phyloP scores from a whole-genome alignment of 1,139 yeast genomes.

The Candida sanyaensis region DNA sequence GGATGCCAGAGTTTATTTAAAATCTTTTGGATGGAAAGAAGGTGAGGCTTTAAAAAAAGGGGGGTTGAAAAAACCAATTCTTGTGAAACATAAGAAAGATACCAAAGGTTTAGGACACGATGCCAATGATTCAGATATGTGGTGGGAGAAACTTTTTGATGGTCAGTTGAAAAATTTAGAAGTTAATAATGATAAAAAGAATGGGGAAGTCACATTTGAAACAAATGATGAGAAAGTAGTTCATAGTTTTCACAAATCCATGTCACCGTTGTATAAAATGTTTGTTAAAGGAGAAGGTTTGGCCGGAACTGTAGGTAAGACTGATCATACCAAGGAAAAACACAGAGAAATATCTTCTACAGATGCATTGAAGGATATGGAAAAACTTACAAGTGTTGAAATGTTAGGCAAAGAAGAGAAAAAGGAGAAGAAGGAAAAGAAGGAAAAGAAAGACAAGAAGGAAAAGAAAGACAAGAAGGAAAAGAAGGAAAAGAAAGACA shows the following conservation, averaged over 20 bases:
- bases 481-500: slow-evolving; percentile 19
- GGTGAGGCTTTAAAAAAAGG: slow-evolving; percentile 84
- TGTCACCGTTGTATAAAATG: slow-evolving; percentile 66
- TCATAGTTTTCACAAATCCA: slow-evolving; percentile 34
- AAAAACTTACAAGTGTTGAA: slow-evolving; percentile 14
- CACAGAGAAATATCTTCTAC: slow-evolving; percentile 17
- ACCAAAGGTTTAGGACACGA: slow-evolving; percentile 86
- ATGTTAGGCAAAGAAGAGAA: slow-evolving; percentile 21
- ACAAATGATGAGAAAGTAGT: slow-evolving; percentile 48
- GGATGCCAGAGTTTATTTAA: slow-evolving; percentile 75
- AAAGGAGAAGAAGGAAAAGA: slow-evolving; percentile 18
- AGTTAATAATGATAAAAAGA: slow-evolving; percentile 38
- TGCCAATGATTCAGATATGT: slow-evolving; percentile 71
- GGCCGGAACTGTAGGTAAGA: slow-evolving; percentile 68
- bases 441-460: slow-evolving; percentile 20
- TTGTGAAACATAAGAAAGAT: slow-evolving; percentile 89
- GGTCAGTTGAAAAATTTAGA: slow-evolving; percentile 84
- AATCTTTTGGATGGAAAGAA: slow-evolving; percentile 86
- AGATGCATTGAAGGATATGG: slow-evolving; percentile 14
- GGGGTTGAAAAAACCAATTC: slow-evolving; percentile 80
- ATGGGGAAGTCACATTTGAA: slow-evolving; percentile 30
- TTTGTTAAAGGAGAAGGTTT: slow-evolving; percentile 87
- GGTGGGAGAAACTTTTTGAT: slow-evolving; percentile 98
- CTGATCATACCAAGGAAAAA: slow-evolving; percentile 21
- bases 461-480: slow-evolving; percentile 22